phyloP scores from a whole-genome alignment of 1,139 yeast genomes.

The Geotrichum carabidarum region DNA sequence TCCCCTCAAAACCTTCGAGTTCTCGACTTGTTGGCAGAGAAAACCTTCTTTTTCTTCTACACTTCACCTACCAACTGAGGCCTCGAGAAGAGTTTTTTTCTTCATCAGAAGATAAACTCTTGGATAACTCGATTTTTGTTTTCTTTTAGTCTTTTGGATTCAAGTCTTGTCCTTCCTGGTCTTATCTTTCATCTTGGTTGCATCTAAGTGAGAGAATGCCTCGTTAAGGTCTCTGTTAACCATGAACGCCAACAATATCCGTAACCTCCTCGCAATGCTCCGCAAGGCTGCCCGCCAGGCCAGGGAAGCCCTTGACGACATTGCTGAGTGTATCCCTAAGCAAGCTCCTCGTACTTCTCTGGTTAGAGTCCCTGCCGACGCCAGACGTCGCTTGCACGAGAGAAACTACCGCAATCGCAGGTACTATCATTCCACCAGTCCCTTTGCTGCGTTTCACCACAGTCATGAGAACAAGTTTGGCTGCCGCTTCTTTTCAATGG shows the following conservation, averaged over 20 bases:
- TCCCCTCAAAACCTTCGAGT: too few species aligned
- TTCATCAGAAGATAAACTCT: too few species aligned
- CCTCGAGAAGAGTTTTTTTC: not conserved
- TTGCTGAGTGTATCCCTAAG: slow-evolving; percentile 13
- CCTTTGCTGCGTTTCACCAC: not conserved
- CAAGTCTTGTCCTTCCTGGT: not conserved
- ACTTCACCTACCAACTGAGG: not conserved
- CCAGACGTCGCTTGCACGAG: not conserved
- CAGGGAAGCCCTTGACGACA: slow-evolving; percentile 16
- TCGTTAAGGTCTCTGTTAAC: slow-evolving; percentile 1
- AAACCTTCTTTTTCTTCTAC: not conserved
- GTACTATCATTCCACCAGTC: not conserved
- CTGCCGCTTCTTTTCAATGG: not conserved
- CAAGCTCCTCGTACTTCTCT: slow-evolving; percentile 9
- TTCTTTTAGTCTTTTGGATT: not conserved
- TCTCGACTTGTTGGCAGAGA: too few species aligned
- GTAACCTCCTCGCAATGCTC: slow-evolving; percentile 12
- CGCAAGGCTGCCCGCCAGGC: slow-evolving; percentile 19
- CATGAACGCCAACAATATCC: slow-evolving; percentile 4
- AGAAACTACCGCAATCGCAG: not conserved
- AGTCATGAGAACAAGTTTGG: not conserved
- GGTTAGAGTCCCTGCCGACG: slow-evolving; percentile 7
- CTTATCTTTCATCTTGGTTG: not conserved
- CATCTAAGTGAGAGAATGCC: not conserved
- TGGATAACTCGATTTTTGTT: not conserved